phyloP scores from a whole-genome alignment of 2,329 filamentous ascomycete genomes.

The Dactylellina sp. region DNA sequence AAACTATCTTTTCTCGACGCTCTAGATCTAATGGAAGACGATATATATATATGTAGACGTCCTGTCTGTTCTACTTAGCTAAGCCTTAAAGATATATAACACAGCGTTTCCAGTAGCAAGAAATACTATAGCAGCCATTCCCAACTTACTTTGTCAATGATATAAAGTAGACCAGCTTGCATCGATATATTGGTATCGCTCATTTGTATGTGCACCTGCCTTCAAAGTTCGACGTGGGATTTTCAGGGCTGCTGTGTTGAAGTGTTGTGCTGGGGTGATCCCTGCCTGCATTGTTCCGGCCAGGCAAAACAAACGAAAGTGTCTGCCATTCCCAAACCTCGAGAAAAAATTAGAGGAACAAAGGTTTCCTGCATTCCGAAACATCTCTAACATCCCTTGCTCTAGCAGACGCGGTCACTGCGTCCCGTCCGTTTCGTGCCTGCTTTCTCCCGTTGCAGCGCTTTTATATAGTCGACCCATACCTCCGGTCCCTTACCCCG shows the following conservation, averaged over 20 bases:
- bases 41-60: too few relatives aligned
- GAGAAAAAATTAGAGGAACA: slow-evolving; percentile 31
- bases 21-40: too few relatives aligned
- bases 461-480: background rate
- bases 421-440: background rate
- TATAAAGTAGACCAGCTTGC: too few relatives aligned
- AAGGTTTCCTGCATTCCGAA: slow-evolving; percentile 28
- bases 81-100: too few relatives aligned
- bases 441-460: background rate
- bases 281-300: background rate
- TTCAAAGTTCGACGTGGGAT: background rate
- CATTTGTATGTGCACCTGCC: too few relatives aligned
- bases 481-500: background rate
- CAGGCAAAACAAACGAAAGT: slow-evolving; percentile 15
- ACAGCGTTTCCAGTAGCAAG: too few relatives aligned
- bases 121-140: too few relatives aligned
- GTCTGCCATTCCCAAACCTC: slow-evolving; percentile 13
- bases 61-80: too few relatives aligned
- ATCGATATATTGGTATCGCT: too few relatives aligned
- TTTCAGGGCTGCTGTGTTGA: slow-evolving; percentile 16
- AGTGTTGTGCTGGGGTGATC: background rate
- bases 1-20: too few relatives aligned
- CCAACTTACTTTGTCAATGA: too few relatives aligned
- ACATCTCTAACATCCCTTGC: background rate
- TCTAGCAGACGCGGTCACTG: background rate